Conservation (phyloP, 495 filamentous ascomycete genomes). For the Haplographium delicatum region DNA sequence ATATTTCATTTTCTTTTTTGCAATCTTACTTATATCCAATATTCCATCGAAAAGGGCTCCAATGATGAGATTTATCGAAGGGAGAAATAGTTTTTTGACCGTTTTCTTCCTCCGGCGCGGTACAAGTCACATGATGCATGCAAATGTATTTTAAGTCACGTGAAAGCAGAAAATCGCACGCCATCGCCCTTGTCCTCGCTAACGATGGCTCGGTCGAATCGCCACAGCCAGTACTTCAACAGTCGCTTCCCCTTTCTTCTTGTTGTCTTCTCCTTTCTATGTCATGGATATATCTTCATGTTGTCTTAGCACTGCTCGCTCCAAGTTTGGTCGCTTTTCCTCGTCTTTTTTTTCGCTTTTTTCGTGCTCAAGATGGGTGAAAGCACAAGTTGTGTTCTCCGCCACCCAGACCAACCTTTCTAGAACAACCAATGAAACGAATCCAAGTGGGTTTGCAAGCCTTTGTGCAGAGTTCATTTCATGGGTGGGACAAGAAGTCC, state of each 20-base stretch:
- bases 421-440: slow-evolving; percentile 1
- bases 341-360: slow-evolving; percentile 13
- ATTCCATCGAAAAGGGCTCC: no score
- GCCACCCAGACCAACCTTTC: not conserved
- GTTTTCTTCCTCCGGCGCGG: no score
- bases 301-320: no score
- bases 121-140: slow-evolving; percentile 34
- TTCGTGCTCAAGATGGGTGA: not conserved
- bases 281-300: no score
- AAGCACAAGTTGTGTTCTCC: slow-evolving; percentile 5
- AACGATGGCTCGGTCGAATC: not conserved
- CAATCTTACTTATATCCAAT: no score
- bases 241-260: slow-evolving; percentile 4
- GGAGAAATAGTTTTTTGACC: no score
- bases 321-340: slow-evolving; percentile 12
- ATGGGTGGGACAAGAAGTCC: not conserved
- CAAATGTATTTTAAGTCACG: slow-evolving; percentile 28
- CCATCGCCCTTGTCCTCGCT: slow-evolving; percentile 23
- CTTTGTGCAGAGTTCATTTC: no score
- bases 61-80: no score
- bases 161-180: slow-evolving; percentile 26
- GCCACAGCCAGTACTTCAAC: not conserved
- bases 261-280: not conserved
- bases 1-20: no score
- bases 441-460: slow-evolving; percentile 1